phyloP scores from a whole-genome alignment of 208 protist species.

The Borovskyia barvae region DNA sequence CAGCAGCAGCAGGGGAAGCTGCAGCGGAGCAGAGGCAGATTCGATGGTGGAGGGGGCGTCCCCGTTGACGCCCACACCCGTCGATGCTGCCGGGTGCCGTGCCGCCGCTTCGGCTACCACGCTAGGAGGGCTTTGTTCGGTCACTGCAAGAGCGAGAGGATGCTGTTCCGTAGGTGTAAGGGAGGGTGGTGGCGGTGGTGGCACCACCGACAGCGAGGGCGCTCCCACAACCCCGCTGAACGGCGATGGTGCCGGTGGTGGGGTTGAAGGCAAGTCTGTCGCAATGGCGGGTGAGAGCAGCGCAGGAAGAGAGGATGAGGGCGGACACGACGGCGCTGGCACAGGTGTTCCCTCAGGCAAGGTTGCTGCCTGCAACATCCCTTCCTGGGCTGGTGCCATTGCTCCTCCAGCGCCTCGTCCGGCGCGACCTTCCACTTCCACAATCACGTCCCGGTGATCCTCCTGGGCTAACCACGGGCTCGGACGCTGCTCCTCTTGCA shows the following conservation, averaged over 20 bases:
- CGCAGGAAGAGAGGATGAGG: background rate
- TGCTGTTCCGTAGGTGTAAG: no score
- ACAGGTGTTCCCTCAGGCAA: background rate
- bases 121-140: background rate
- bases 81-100: background rate
- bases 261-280: no score
- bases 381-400: background rate
- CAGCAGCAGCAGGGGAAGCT: background rate
- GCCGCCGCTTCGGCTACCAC: background rate
- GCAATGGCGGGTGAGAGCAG: background rate
- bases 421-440: slow-evolving; percentile 18
- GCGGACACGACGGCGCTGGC: background rate
- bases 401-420: no score
- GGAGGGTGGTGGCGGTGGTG: no score
- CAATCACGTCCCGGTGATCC: slow-evolving; percentile 38
- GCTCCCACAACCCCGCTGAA: background rate
- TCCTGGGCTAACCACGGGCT: slow-evolving; percentile 21
- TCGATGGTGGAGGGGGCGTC: background rate
- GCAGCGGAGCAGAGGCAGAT: no score
- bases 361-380: background rate
- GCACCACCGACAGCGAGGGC: background rate
- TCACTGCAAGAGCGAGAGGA: no score
- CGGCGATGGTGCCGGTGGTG: background rate
- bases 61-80: background rate
- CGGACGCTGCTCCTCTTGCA: slow-evolving; percentile 13